Conservation (phyloP, 176 grass and related monocot species). For the Eremochloa ophiuroides region DNA sequence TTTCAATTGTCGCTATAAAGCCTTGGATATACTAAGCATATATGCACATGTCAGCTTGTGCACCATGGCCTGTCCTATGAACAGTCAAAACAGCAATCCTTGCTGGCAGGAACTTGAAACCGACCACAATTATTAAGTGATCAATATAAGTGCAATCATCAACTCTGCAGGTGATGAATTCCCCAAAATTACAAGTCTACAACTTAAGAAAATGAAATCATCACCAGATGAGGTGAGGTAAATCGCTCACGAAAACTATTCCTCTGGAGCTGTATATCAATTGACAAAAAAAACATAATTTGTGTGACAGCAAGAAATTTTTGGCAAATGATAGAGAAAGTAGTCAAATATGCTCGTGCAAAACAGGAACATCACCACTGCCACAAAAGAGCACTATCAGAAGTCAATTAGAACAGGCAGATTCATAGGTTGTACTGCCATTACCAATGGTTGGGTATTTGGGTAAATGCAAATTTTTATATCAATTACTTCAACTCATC, state of each 20-base stretch:
- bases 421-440: background rate
- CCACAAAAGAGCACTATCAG: background rate
- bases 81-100: constrained; percentile 11
- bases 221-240: background rate
- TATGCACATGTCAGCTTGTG: constrained; percentile 7
- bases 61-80: background rate
- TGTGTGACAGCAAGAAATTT: background rate
- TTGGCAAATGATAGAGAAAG: background rate
- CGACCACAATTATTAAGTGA: constrained; percentile 2
- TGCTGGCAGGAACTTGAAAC: background rate
- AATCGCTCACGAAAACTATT: background rate
- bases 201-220: background rate
- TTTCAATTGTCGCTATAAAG: background rate
- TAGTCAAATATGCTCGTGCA: background rate
- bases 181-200: background rate
- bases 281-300: background rate
- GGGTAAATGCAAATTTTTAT: constrained; percentile 1
- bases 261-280: background rate
- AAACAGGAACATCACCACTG: background rate
- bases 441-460: background rate
- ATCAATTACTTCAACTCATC: background rate
- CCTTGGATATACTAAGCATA: background rate
- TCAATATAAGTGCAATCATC: constrained; percentile 1
- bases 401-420: background rate
- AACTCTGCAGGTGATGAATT: background rate